Conservation (phyloP, 140 eudicot species). For the Senecio squalidus region DNA sequence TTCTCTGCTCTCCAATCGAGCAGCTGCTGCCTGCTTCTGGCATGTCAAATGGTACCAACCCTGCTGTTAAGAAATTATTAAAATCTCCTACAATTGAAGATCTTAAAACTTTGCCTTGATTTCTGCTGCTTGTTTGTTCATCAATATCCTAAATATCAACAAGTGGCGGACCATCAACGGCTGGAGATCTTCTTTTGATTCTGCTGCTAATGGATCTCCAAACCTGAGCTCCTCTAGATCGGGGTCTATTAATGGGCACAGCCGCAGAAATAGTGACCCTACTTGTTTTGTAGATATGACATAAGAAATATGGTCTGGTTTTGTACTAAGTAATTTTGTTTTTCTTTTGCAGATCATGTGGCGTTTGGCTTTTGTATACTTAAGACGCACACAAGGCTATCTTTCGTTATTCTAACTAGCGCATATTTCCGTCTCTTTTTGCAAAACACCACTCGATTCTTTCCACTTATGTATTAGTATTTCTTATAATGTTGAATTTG, state of each 20-base stretch:
- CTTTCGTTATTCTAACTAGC: too few species aligned
- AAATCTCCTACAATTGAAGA: background rate
- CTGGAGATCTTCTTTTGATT: constrained; percentile 97
- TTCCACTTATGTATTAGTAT: too few species aligned
- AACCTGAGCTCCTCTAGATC: constrained; percentile 45
- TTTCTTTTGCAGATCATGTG: constrained; percentile 19
- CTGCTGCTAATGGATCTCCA: constrained; percentile 81
- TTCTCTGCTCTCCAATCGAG: constrained; percentile 83
- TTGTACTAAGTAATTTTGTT: constrained; percentile 12
- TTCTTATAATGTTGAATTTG: too few species aligned
- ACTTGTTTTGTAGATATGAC: constrained; percentile 37
- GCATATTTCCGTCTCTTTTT: too few species aligned
- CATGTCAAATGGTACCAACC: constrained; percentile 54
- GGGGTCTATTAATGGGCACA: constrained; percentile 76
- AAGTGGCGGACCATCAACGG: constrained; percentile 58
- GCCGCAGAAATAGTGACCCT: constrained; percentile 86
- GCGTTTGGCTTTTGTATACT: constrained; percentile 17
- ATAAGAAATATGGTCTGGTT: constrained; percentile 1
- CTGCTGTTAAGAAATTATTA: constrained; percentile 48
- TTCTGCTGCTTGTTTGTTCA: background rate
- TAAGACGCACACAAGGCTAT: background rate
- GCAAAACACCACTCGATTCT: too few species aligned
- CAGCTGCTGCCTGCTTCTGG: constrained; percentile 76
- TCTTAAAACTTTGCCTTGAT: background rate
- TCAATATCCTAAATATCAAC: constrained; percentile 21